Conservation (phyloP, 2,329 filamentous ascomycete species). For the Diaporthe citrichinensis region DNA sequence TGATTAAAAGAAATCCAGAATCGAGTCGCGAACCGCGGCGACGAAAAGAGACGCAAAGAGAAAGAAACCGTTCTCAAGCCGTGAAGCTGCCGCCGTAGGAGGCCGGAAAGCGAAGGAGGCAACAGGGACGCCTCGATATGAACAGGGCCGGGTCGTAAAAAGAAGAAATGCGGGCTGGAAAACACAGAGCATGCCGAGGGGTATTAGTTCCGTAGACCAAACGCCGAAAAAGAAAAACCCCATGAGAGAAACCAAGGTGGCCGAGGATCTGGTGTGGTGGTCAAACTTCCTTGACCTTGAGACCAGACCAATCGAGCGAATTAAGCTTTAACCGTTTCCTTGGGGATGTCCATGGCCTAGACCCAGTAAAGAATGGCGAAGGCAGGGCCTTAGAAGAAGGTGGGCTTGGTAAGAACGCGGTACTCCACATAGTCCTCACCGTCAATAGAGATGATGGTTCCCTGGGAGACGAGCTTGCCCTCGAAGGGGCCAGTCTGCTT, state of each 20-base stretch:
- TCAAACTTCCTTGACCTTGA: neutral
- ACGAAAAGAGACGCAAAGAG: neutral
- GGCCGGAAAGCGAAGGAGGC: neutral
- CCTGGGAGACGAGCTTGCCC: conserved; percentile 74
- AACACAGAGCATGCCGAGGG: conserved; percentile 25
- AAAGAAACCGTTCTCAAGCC: neutral
- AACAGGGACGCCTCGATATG: neutral
- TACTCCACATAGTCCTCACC: conserved; percentile 79
- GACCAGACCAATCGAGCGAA: neutral
- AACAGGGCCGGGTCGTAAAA: neutral
- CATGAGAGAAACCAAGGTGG: conserved; percentile 7
- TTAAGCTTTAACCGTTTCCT: too few relatives aligned
- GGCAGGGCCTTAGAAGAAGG: conserved; percentile 63
- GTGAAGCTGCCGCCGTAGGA: neutral
- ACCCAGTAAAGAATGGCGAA: neutral
- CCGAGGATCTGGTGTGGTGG: neutral
- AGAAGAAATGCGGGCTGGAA: neutral
- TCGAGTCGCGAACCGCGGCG: neutral
- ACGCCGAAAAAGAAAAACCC: conserved; percentile 41
- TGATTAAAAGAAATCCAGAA: neutral
- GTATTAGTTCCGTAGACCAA: conserved; percentile 39
- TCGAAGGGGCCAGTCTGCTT: conserved; percentile 72
- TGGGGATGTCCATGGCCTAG: too few relatives aligned
- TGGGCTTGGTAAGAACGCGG: conserved; percentile 74
- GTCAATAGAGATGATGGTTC: conserved; percentile 74